Base-by-base conservation (phyloP, 2,329 filamentous ascomycete species). In the Hymenoscyphus infarciens region DNA sequence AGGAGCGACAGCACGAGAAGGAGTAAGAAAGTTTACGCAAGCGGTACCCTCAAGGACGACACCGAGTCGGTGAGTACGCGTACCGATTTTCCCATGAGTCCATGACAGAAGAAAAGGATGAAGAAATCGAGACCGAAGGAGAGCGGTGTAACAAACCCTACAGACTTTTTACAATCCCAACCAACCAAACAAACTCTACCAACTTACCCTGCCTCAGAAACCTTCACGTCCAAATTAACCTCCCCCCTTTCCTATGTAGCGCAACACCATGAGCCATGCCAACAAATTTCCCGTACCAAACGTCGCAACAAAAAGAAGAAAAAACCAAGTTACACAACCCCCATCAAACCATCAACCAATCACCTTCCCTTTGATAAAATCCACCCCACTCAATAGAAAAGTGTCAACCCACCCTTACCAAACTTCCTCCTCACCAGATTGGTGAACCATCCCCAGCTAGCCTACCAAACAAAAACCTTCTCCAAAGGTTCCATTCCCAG, bases 71-170 rank as follows among this genome's bases (percentile, higher is more conserved):
- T 22, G 42, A 22, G n/a, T 49, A 49, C n/a, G 8, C 42, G 6
- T 49, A 22, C 42, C 39, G 8, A 35, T 35, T 35, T 35, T 35
- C 33, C 5, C 33, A 13, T 35, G 33, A 35, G 13, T 10, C 5
- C 33, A 13, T 35, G 33, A 35, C 33, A 35, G 33, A 35, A 35
- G 33, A 1, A 35, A 10, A 35, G 33, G 13, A 52, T 19, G 45
- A 49, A 49, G 42, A 15, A 49, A n/a, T 49, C 42, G 16, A 52
- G n/a, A 52, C 16, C 45, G 22, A 13, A 52, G 45, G 45, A 19
- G 13, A 52, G 45, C 45, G 45, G 45, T 52, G 45, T 52, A 52
- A 52, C 45, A 15, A 52, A 52, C 22, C 22, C n/a, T 52, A n/a
- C 45, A 35, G 33, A 35, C 10, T 35, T 35, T 35, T 10, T 35